Conservation (phyloP, 371 early-diverging fungal genomes). For the Mucor saturninus region DNA sequence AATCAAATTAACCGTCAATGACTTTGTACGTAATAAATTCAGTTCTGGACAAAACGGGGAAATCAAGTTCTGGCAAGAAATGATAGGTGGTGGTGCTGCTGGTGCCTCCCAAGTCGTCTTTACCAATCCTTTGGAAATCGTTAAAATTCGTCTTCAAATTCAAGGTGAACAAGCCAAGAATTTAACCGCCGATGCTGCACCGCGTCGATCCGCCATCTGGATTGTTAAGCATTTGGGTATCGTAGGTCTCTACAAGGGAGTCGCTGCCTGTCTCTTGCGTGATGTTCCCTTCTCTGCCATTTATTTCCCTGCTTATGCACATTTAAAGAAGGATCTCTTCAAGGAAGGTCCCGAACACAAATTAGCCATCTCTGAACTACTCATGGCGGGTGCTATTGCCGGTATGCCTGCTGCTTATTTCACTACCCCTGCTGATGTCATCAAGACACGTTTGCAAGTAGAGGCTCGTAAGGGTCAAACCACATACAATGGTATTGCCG, state of each 20-base stretch:
- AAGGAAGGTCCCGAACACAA: conserved; percentile 81
- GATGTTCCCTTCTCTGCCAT: conserved; percentile 98
- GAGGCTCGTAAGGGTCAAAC: conserved; percentile 90
- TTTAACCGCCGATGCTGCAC: conserved; percentile 41
- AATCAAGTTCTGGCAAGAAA: conserved; percentile 80
- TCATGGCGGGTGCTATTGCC: conserved; percentile 91
- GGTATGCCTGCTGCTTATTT: conserved; percentile 98
- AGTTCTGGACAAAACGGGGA: conserved; percentile 73
- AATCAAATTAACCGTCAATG: conserved; percentile 97
- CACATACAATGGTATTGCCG: conserved; percentile 82
- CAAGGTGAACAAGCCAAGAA: conserved; percentile 79
- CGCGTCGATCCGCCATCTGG: conserved; percentile 80
- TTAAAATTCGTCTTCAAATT: conserved; percentile 96
- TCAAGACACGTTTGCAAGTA: conserved; percentile 97
- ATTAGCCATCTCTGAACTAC: conserved; percentile 75
- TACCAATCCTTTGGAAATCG: conserved; percentile 97
- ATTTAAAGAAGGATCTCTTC: conserved; percentile 87
- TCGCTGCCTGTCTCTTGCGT: conserved; percentile 90
- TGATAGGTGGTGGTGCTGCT: conserved; percentile 88
- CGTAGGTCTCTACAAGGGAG: conserved; percentile 95
- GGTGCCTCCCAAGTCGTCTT: conserved; percentile 94
- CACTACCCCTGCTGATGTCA: conserved; percentile 97
- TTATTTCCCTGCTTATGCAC: conserved; percentile 96
- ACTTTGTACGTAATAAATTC: conserved; percentile 82
- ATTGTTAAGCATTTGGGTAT: conserved; percentile 94